These are phyloP conservation scores for Cryptococcus deneoformans DNA, from an alignment of 1,284 basidiomycete genomes.

Conservation along the genomic window DNA sequence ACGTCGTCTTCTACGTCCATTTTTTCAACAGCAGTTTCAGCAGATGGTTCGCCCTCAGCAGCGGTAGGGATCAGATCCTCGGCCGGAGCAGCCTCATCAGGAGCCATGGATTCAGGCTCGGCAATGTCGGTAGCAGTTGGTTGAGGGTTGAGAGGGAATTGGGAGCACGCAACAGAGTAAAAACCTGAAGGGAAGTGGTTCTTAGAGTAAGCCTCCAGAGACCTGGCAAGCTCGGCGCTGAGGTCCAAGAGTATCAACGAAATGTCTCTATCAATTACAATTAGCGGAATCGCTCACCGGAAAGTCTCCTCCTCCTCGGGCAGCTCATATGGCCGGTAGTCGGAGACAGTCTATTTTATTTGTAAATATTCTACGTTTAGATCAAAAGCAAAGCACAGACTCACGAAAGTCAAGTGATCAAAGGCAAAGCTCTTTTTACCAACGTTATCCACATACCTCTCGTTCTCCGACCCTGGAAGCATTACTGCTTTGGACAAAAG, in stretches of 20 bases:
- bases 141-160: conserved; percentile 27
- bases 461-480: conserved; percentile 38
- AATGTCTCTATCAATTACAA: not conserved
- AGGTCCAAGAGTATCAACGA: conserved; percentile 33
- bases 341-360: conserved; percentile 65
- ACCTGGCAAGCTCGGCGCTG: conserved; percentile 63
- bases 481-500: conserved; percentile 37
- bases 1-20: not conserved
- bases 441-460: conserved; percentile 76
- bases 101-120: conserved; percentile 1
- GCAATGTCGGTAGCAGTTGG: conserved; percentile 6
- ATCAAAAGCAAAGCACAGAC: conserved; percentile 25
- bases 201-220: conserved; percentile 65
- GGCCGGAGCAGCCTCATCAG: not conserved
- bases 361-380: too few species aligned
- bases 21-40: not conserved
- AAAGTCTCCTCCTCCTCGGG: conserved; percentile 67
- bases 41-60: conserved; percentile 1
- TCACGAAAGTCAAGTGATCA: conserved; percentile 72
- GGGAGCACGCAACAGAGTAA: conserved; percentile 60
- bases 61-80: not conserved
- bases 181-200: conserved; percentile 77
- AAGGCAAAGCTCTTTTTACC: conserved; percentile 71
- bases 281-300: conserved; percentile 55
- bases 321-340: conserved; percentile 62